Evolutionary conservation across 306 rosid species (phyloP).

Genomic region (Clitoria ternatea): DNA sequence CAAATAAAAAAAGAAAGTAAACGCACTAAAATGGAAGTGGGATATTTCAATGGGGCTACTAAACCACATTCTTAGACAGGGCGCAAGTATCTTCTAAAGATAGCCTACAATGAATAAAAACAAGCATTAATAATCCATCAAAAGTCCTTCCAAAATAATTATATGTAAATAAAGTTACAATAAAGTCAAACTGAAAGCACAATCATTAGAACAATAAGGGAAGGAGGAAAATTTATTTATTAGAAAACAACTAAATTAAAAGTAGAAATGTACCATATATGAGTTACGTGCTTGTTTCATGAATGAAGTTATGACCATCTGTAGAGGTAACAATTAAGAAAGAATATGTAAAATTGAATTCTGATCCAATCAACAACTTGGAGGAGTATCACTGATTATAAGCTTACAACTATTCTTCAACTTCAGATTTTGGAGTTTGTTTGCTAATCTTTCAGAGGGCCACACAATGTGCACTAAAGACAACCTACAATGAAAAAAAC

Average conservation of each 20-base stretch:
- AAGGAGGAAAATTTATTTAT: background rate
- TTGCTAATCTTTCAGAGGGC: background rate
- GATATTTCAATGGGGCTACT: too few relatives aligned
- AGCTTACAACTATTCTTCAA: background rate
- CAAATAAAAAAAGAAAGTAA: too few relatives aligned
- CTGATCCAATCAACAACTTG: background rate
- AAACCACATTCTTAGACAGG: too few relatives aligned
- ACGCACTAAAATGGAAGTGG: too few relatives aligned
- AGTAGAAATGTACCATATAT: background rate
- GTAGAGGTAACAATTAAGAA: background rate
- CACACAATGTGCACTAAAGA: background rate
- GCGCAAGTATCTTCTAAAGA: conserved; percentile 83
- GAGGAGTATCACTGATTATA: background rate
- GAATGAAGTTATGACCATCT: background rate
- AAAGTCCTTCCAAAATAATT: background rate
- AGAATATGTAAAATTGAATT: background rate
- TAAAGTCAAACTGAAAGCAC: background rate
- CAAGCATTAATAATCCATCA: background rate
- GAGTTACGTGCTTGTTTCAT: background rate
- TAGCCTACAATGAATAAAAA: conserved; percentile 55
- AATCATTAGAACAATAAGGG: background rate
- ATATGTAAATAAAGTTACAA: background rate
- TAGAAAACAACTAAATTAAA: background rate
- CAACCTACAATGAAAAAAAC: too few relatives aligned
- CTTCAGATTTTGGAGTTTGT: background rate